Conservation (phyloP, 441 rosid genomes). For the Syzygium malaccense region DNA sequence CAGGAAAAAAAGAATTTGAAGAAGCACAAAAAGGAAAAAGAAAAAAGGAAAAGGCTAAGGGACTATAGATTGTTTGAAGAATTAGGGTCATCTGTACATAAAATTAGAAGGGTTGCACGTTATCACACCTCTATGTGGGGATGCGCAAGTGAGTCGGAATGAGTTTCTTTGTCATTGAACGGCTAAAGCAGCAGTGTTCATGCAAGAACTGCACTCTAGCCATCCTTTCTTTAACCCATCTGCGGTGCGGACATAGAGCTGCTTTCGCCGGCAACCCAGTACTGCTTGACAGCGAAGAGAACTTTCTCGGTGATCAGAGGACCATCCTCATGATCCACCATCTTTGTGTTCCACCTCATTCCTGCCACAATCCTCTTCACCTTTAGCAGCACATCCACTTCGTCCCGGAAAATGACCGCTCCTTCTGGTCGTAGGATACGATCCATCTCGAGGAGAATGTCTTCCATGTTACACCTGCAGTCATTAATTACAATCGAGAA, state of each 20-base stretch:
- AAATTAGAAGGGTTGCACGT: background rate
- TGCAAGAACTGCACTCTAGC: background rate
- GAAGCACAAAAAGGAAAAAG: background rate
- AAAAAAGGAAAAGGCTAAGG: background rate
- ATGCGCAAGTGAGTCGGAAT: background rate
- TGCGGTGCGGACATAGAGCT: slow-evolving; percentile 3
- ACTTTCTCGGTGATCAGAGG: slow-evolving; percentile 29
- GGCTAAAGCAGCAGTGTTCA: background rate
- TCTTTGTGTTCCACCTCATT: slow-evolving; percentile 36
- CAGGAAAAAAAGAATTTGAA: background rate
- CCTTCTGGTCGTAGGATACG: slow-evolving; percentile 39
- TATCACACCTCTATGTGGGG: background rate
- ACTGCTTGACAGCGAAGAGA: slow-evolving; percentile 23
- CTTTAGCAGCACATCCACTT: slow-evolving; percentile 13
- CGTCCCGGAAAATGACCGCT: slow-evolving; percentile 25
- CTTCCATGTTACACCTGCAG: slow-evolving; percentile 23
- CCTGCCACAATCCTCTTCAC: slow-evolving; percentile 21
- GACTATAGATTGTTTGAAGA: background rate
- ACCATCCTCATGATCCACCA: slow-evolving; percentile 40
- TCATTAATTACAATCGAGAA: background rate
- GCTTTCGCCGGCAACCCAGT: slow-evolving; percentile 25
- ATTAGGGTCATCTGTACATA: background rate
- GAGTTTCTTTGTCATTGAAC: background rate
- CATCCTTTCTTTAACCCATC: background rate
- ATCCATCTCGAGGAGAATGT: slow-evolving; percentile 40